Base-by-base conservation (phyloP, 2,329 filamentous ascomycete genomes). In the Cladorrhinum sp. region DNA sequence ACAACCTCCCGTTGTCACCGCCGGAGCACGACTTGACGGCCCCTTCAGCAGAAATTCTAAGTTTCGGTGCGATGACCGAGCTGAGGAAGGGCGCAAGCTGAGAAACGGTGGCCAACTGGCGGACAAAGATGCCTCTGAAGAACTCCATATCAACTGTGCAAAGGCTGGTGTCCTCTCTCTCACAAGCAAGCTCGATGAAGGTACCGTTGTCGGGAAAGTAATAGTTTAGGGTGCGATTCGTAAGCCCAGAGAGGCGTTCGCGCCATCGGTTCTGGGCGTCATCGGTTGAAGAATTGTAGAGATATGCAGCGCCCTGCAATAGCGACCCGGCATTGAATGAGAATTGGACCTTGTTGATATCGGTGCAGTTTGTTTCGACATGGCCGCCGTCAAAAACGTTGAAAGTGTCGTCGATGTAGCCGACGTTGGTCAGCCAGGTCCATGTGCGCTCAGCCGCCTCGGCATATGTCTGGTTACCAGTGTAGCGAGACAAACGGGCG, bases 381-480 rank as follows among this genome's bases (percentile, higher is more conserved):
- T 82, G 75, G 2, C 76, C 80, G 4, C 85, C 85, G 63, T 88
- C 86, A 62, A 80, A 86, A 42, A 87, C 77, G 59, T 85, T 82
- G 67, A 84, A 87, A 1, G 79, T 49, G n/a, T 51, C 56, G 6
- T 56, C 55, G 26, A 64, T 57, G 23, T 54, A 26, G 12, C 62
- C 62, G n/a, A 62, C 49, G 2, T 68, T 68, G 0, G 64, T 66
- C 18, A 75, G 75, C 82, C 82, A 85, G 28, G 83, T 74, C 73
- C 77, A 85, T 3, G 75, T 72, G 64, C 77, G 80, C 20, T 74
- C 71, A 0, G 82, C 82, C 79, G 80, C 83, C 7, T 80, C 73
- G 0, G 75, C 73, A 62, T 85, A 85, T 0, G 80, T 82, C 2
- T 74, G 59, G 54, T 85, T 81, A 8, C 74, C 73, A 0, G 82